phyloP scores from a whole-genome alignment of 257 asterid genomes.

The Solanum bulbocastanum region DNA sequence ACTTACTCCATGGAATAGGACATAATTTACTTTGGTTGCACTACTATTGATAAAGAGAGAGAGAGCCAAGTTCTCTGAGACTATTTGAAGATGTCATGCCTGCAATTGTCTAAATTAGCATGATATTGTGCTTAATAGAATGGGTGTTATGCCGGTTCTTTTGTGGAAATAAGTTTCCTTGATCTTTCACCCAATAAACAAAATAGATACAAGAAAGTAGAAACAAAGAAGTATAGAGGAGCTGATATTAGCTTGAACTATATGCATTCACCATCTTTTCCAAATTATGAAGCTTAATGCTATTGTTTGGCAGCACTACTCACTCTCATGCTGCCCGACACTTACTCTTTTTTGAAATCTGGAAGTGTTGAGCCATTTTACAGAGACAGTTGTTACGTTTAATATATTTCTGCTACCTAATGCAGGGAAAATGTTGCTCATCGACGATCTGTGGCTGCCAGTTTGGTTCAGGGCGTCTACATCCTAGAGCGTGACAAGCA shows the following conservation, averaged over 20 bases:
- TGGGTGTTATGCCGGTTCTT: not conserved
- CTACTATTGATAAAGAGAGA: not conserved
- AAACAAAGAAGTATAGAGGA: not conserved
- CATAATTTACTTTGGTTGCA: not conserved
- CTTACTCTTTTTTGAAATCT: not conserved
- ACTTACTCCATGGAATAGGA: not conserved
- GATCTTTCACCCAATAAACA: not conserved
- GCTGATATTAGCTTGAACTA: not conserved
- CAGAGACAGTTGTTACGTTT: not conserved
- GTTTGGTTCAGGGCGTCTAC: constrained; percentile 83
- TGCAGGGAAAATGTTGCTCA: constrained; percentile 55
- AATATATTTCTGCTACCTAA: not conserved
- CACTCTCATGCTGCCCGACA: not conserved
- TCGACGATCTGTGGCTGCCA: constrained; percentile 72
- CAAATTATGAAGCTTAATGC: not conserved
- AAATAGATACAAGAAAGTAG: not conserved
- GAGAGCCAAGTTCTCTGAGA: not conserved
- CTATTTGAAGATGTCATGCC: not conserved
- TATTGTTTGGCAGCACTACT: not conserved
- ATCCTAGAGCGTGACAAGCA: constrained; percentile 77
- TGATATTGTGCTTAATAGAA: not conserved
- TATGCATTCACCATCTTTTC: not conserved
- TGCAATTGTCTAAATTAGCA: not conserved
- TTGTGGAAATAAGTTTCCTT: not conserved
- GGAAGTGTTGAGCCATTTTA: not conserved